Base-by-base conservation (phyloP, 495 filamentous ascomycete genomes). In the Daldinia decipiens region DNA sequence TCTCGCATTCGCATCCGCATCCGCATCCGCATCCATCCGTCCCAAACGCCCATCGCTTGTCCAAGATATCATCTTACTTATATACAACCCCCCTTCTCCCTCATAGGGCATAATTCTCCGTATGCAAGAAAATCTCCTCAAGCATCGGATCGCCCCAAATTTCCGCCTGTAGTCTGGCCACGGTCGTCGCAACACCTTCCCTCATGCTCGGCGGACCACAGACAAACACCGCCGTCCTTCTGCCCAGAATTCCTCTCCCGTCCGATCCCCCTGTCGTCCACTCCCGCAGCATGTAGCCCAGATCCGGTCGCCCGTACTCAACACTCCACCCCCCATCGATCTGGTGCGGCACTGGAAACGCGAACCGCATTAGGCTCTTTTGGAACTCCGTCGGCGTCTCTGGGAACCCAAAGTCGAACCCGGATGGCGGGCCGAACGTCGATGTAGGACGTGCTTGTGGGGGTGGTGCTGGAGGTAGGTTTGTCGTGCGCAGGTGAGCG, bases 81-180 rank as follows among this genome's bases (percentile, higher is more conserved):
- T 59, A 59, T 59, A 59, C 56, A 59, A 45, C 21, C n/a, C 24
- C 4, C 12, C 21, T 5, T 9, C 8, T 34, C 55, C 21, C 24
- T 31, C 11, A 96, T 57, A 95, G 82, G 40, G 93, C 92, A 80
- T 96, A 97, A 78, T 97, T 97, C 85, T 98, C 95, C 11, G 94
- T 91, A 84, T 98, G 95, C 79, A 98, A 78, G 77, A 93, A 97
- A 63, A 98, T 90, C 87, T 98, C 95, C 75, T 97, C 95, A 50
- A 89, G 87, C 57, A 85, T 85, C 17, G 89, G 86, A 70, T 92
- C 90, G 2, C 84, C 86, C 91, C 92, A 91, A 36, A 98, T 94
- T 78, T 90, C 86, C 38, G 84, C 84, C 84, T 98, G 95, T 74
- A 97, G 80, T 62, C 87, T 82, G 0, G 95, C 95, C 24, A 97